Evolutionary conservation across 1,284 basidiomycete genomes (phyloP).

Genomic region (Hypsizygus ulmarius): DNA sequence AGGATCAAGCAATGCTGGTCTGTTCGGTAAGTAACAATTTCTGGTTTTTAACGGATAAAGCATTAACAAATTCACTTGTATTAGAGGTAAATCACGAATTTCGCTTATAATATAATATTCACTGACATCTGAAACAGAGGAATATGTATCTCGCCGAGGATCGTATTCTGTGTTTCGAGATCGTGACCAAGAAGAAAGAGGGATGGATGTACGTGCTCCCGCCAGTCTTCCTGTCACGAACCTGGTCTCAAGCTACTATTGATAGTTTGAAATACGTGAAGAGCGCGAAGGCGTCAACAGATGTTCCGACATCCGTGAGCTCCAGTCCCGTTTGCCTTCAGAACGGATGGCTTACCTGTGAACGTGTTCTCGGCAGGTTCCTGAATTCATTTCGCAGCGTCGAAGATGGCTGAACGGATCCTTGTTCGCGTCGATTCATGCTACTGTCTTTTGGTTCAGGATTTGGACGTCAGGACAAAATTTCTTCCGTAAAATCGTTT

Average conservation of each 20-base stretch:
- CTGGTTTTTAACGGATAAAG: neutral
- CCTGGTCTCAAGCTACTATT: conserved; percentile 10
- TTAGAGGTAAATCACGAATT: conserved; percentile 21
- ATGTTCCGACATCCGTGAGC: conserved; percentile 75
- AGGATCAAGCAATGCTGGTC: conserved; percentile 54
- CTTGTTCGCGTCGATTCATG: conserved; percentile 83
- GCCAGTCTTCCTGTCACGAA: neutral
- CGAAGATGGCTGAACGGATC: conserved; percentile 91
- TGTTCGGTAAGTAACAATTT: conserved; percentile 54
- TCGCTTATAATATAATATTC: neutral
- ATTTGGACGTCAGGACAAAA: conserved; percentile 92
- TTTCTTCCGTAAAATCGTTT: conserved; percentile 78
- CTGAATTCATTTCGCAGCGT: conserved; percentile 90
- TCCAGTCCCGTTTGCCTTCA: neutral
- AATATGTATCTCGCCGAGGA: conserved; percentile 94
- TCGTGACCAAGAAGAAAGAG: conserved; percentile 89
- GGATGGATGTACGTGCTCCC: conserved; percentile 70
- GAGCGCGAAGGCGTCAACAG: conserved; percentile 85
- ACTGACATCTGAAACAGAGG: conserved; percentile 38
- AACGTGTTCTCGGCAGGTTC: conserved; percentile 40
- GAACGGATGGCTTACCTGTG: conserved; percentile 6
- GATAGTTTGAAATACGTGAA: conserved; percentile 85
- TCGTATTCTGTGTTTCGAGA: conserved; percentile 96
- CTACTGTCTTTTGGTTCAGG: conserved; percentile 79
- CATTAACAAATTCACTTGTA: conserved; percentile 4